Evolutionary conservation across 768 basidiomycete genomes (phyloP).

Genomic region (Lactarius sp.): DNA sequence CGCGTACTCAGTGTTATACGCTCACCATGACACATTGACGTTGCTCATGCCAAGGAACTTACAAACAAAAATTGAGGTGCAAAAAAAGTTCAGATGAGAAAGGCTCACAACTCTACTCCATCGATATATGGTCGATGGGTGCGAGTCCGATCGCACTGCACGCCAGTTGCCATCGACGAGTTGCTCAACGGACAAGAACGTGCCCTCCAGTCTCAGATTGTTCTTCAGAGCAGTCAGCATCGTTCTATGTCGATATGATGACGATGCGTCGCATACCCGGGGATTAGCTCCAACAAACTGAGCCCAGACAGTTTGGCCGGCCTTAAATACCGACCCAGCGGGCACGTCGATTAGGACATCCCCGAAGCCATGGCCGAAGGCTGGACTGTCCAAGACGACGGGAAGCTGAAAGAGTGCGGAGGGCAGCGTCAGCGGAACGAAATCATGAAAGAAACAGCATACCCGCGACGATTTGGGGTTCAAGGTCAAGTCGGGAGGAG

Average conservation of each 20-base stretch:
- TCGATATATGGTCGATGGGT: slow-evolving; percentile 65
- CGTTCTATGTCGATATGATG: background rate
- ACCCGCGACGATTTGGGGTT: slow-evolving; percentile 68
- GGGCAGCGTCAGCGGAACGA: background rate
- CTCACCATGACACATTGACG: slow-evolving; percentile 63
- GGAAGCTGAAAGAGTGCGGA: slow-evolving; percentile 38
- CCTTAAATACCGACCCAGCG: slow-evolving; percentile 42
- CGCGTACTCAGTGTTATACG: background rate
- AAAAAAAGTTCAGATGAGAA: background rate
- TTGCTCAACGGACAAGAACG: slow-evolving; percentile 65
- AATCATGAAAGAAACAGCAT: background rate
- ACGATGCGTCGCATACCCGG: slow-evolving; percentile 41
- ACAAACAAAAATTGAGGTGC: background rate
- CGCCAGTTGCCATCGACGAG: slow-evolving; percentile 47
- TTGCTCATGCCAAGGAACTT: slow-evolving; percentile 57
- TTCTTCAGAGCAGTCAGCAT: slow-evolving; percentile 43
- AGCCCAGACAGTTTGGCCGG: slow-evolving; percentile 54
- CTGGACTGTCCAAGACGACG: slow-evolving; percentile 57
- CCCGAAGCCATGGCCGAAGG: slow-evolving; percentile 57
- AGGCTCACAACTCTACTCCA: slow-evolving; percentile 55
- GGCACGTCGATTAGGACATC: slow-evolving; percentile 53
- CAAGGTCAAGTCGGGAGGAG: slow-evolving; percentile 59
- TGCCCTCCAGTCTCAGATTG: slow-evolving; percentile 67
- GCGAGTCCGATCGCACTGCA: slow-evolving; percentile 65
- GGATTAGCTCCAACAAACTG: slow-evolving; percentile 76